phyloP scores from a whole-genome alignment of 2,329 filamentous ascomycete species.

The Hymenoscyphus fructigenus region DNA sequence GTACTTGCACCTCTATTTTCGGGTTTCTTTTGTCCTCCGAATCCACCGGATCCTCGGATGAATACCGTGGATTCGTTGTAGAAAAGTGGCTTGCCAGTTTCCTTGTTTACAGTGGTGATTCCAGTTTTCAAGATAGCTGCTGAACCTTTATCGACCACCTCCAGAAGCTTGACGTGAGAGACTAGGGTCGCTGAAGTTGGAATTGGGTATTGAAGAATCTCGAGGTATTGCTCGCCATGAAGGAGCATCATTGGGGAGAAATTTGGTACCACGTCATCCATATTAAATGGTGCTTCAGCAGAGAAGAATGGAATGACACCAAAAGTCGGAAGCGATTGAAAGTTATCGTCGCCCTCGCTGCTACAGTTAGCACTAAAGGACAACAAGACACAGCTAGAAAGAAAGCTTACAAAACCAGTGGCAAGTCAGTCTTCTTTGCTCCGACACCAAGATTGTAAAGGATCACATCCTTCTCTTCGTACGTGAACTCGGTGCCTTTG shows the following conservation, averaged over 20 bases:
- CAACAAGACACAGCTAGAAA: neutral
- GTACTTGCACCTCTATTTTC: slow-evolving; percentile 77
- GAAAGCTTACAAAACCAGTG: slow-evolving; percentile 69
- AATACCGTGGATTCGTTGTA: slow-evolving; percentile 97
- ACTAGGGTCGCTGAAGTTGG: slow-evolving; percentile 78
- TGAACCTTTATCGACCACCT: slow-evolving; percentile 94
- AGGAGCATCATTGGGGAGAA: slow-evolving; percentile 99
- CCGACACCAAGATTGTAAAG: slow-evolving; percentile 96
- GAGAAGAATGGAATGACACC: slow-evolving; percentile 95
- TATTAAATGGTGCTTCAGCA: slow-evolving; percentile 74
- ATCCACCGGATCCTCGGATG: slow-evolving; percentile 86
- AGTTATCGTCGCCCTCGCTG: slow-evolving; percentile 82
- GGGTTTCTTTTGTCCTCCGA: slow-evolving; percentile 79
- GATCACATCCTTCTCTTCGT: slow-evolving; percentile 83
- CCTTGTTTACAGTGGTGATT: slow-evolving; percentile 79
- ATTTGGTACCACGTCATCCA: slow-evolving; percentile 85
- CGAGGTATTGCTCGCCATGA: slow-evolving; percentile 97
- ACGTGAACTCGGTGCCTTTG: slow-evolving; percentile 75
- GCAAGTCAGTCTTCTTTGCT: slow-evolving; percentile 84
- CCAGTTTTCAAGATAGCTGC: slow-evolving; percentile 81
- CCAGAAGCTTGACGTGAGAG: slow-evolving; percentile 77
- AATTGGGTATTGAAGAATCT: slow-evolving; percentile 88
- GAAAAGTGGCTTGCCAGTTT: slow-evolving; percentile 85
- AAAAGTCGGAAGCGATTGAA: slow-evolving; percentile 93
- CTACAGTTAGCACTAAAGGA: neutral